Evolutionary conservation across 192 early-diverging fungal species (phyloP), one percentile per base, ranked within the genome.

Genomic region (Lobosporangium transversale): DNA sequence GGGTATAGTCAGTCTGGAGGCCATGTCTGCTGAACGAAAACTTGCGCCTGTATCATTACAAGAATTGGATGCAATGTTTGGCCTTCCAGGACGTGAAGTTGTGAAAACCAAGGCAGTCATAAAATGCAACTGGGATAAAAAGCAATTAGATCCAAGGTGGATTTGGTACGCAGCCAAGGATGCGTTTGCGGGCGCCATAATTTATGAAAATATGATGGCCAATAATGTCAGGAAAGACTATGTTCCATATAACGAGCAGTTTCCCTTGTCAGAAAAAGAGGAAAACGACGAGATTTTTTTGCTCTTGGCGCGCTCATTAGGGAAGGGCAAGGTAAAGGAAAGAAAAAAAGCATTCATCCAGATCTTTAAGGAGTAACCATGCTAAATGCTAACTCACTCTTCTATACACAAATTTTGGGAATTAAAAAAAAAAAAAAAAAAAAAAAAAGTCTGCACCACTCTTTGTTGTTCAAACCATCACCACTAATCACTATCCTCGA

Each of bases 81-180:
- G 66, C 43, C 57, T 63, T n/a, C 62, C 65, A 17, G 79, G 79
- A 2, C 61, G 78, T 11, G 81, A 74, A 21, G 58, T 82, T 14
- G 52, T 70, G 54, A 82, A 82, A 56, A 70, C 70, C 6, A 74
- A 63, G 45, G 55, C 62, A 4, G 53, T 75, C 42, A 37, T 82
- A 12, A 65, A 66, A 45, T 82, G 76, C 66, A 70, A 82, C 42
- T 82, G 78, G 66, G 78, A 82, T 65, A 40, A 54, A 35, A 55
- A 51, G 44, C 65, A 59, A 35, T 55, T 78, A 62, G 36, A 78
- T 10, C 53, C 53, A 9, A 58, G 59, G 23, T 68, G 73, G 58
- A 37, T 78, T 2, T 61, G 61, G 56, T 81, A 81, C 54, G 73
- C 80, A 23, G 66, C 80, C 33, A 55, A 74, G 51, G 80, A 81